phyloP scores from a whole-genome alignment of 1,139 yeast genomes.

The Torulaspora globosa region DNA sequence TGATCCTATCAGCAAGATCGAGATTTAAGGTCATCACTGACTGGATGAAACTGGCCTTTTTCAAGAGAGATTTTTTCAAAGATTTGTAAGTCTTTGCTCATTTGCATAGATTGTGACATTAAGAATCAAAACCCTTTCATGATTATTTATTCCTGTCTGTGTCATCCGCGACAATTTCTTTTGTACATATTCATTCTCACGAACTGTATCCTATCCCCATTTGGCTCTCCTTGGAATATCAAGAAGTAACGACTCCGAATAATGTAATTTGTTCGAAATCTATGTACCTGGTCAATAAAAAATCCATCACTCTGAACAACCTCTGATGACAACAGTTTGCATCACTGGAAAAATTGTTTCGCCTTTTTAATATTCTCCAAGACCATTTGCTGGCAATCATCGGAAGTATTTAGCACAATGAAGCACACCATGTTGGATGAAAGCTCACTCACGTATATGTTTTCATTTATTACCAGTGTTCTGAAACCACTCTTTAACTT shows the following conservation, averaged over 20 bases:
- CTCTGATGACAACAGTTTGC: background rate
- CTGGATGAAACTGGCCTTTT: conserved; percentile 82
- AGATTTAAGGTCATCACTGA: conserved; percentile 81
- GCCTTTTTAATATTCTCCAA: conserved; percentile 41
- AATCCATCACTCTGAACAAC: background rate
- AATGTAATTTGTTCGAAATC: background rate
- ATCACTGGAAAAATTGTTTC: conserved; percentile 37
- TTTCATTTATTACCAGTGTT: conserved; percentile 71
- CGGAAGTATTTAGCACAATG: conserved; percentile 37
- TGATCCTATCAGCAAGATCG: conserved; percentile 87
- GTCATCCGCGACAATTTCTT: conserved; percentile 8
- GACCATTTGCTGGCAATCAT: conserved; percentile 36
- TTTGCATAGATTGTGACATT: conserved; percentile 4
- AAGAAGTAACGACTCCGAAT: background rate
- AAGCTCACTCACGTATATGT: conserved; percentile 46
- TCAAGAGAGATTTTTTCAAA: conserved; percentile 75
- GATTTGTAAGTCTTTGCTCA: conserved; percentile 33
- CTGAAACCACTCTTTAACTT: conserved; percentile 75
- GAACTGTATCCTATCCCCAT: conserved; percentile 5
- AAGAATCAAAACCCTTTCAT: background rate
- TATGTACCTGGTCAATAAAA: background rate
- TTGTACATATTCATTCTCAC: conserved; percentile 12
- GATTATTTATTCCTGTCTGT: conserved; percentile 8
- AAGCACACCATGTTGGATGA: conserved; percentile 43
- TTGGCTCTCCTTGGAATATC: background rate